A percentile compares a stretch with the other conserved stretches of the same genome.
Conservation (phyloP, 2,329 filamentous ascomycete species). For the Aplosporella prunicola region DNA sequence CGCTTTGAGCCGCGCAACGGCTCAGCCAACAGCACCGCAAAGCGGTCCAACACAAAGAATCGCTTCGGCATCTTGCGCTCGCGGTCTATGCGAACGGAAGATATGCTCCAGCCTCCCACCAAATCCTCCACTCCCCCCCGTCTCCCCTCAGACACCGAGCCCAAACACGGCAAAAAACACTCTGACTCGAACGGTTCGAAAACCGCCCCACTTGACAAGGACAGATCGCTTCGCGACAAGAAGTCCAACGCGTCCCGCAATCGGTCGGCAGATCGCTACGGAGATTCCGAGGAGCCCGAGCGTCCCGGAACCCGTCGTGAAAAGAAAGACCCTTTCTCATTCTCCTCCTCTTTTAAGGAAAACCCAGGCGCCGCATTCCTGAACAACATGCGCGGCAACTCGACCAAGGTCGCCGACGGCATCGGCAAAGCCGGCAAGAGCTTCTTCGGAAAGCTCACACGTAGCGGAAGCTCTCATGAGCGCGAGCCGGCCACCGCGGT, state of each 20-base stretch:
- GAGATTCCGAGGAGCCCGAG: conserved; percentile 23
- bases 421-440: conserved; percentile 60
- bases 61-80: conserved; percentile 30
- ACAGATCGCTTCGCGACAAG: conserved; percentile 59
- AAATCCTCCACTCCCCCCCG: conserved; percentile 19
- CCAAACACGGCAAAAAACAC: conserved; percentile 21
- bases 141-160: conserved; percentile 8
- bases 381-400: conserved; percentile 62
- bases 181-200: conserved; percentile 41
- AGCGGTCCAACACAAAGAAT: conserved; percentile 5
- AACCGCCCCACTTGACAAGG: conserved; percentile 56
- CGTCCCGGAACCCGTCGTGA: conserved; percentile 17
- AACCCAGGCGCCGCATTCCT: conserved; percentile 56
- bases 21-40: not conserved
- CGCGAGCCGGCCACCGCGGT: conserved; percentile 48
- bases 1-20: conserved; percentile 9
- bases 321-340: conserved; percentile 21
- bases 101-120: conserved; percentile 21
- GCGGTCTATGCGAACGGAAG: conserved; percentile 37
- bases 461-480: conserved; percentile 62
- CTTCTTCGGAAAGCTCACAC: conserved; percentile 67
- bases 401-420: conserved; percentile 63
- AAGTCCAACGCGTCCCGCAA: conserved; percentile 53
- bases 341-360: conserved; percentile 48
- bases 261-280: conserved; percentile 60